Evolutionary conservation across 345 rosid species (phyloP), one percentile per base, ranked within the genome.

Genomic region (Raphanus sativus): DNA sequence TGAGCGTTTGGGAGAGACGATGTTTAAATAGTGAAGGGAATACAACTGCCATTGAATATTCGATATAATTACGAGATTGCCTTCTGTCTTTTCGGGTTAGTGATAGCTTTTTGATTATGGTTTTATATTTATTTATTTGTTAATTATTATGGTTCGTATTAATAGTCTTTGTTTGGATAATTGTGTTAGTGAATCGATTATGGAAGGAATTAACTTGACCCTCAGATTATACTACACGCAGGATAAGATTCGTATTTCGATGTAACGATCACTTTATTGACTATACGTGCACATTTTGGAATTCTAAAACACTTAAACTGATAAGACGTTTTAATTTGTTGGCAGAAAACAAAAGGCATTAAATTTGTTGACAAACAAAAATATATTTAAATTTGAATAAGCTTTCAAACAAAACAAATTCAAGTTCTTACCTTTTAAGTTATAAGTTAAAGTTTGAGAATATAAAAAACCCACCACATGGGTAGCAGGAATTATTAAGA

Each of bases 21-120:
- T 2, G 70, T 86, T 82, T 94, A 90, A 77, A 87, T 76, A 71
- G 50, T 2, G 1, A 1, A 3, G 71, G 40, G n/a, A 13, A 32
- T 63, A 8, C 8, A 38, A 62, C 71, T 73, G 69, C 88, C 92
- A 88, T 68, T 45, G 24, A 26, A 1, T 25, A 63, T 81, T 80
- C 4, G 4, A 69, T 7, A 58, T 83, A 86, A 79, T 87, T 84
- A 86, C 97, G 73, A 74, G 16, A 4, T n/a, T 62, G 75, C 55
- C 78, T 26, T 55, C 2, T 79, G 25, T 67, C 28, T 74, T 68
- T 69, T n/a, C 48, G 58, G 62, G 54, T 29, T 64, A 55, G 50
- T 71, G 54, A 71, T 11, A 45, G 13, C 4, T 3, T 4, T 45
- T 56, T 63, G 12, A 3, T 21, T 8, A 1, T 21, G 10, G 11